A percentile compares a stretch with the other conserved stretches of the same genome.
These are phyloP conservation scores for Colletotrichum spaethianum DNA, from an alignment of 2,329 filamentous ascomycete species.

Conservation along the genomic window DNA sequence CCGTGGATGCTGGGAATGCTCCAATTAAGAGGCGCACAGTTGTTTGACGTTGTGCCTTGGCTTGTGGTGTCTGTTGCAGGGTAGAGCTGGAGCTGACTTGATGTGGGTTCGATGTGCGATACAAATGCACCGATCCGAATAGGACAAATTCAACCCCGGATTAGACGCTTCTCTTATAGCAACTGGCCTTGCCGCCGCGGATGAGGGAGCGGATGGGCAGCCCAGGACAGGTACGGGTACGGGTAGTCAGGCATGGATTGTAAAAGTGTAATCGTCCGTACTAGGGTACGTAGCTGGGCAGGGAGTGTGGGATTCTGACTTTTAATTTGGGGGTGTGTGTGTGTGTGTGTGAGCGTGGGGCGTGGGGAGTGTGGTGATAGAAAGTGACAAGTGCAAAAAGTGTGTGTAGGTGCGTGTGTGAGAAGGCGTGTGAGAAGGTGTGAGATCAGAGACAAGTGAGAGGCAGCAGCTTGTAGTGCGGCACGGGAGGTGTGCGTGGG, in stretches of 20 bases:
- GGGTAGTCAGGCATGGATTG: constrained; percentile 37
- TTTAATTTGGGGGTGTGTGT: not conserved
- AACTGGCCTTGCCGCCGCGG: constrained; percentile 34
- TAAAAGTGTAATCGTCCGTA: constrained; percentile 38
- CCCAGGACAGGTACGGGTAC: constrained; percentile 37
- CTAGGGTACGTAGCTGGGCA: constrained; percentile 26
- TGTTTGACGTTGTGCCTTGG: constrained; percentile 42
- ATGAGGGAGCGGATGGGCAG: constrained; percentile 33
- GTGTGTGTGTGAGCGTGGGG: not conserved
- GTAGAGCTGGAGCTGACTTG: constrained; percentile 33
- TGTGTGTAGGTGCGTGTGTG: constrained; percentile 10
- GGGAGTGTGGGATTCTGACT: constrained; percentile 30
- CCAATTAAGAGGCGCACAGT: constrained; percentile 39
- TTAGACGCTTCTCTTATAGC: constrained; percentile 39
- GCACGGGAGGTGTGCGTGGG: constrained; percentile 43
- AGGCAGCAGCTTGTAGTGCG: constrained; percentile 39
- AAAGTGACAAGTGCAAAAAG: constrained; percentile 28
- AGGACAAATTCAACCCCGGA: constrained; percentile 26
- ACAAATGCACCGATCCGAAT: constrained; percentile 25
- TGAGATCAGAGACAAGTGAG: constrained; percentile 15
- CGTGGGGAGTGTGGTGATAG: constrained; percentile 20
- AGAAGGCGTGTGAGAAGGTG: constrained; percentile 13
- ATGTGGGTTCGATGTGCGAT: constrained; percentile 29
- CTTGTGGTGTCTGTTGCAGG: constrained; percentile 34
- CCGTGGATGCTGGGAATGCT: constrained; percentile 26